These are phyloP conservation scores for Gigaspora rosea DNA, from an alignment of 192 early-diverging fungal species.

Conservation along the genomic window DNA sequence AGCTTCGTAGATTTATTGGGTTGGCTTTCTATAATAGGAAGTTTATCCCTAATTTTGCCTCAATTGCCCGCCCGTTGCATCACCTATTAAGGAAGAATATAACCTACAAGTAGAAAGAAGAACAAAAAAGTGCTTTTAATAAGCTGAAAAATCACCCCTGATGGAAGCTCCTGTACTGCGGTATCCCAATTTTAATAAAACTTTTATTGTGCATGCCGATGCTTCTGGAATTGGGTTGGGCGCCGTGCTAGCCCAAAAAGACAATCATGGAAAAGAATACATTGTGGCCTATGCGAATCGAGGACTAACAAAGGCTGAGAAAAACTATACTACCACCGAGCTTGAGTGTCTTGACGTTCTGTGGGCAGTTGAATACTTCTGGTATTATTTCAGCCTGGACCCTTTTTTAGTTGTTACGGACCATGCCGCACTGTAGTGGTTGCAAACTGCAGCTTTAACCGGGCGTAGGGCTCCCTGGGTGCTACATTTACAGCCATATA, in stretches of 20 bases:
- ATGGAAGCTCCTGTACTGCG: too few relatives aligned
- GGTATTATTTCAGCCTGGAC: conserved; percentile 32
- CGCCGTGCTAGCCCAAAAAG: neutral
- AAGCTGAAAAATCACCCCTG: too few relatives aligned
- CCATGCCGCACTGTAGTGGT: conserved; percentile 33
- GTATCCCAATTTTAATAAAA: too few relatives aligned
- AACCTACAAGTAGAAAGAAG: too few relatives aligned
- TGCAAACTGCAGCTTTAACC: neutral
- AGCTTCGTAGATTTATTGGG: too few relatives aligned
- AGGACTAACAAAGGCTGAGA: conserved; percentile 15
- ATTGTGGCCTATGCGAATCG: conserved; percentile 19
- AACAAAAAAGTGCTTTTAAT: too few relatives aligned
- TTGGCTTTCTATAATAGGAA: too few relatives aligned
- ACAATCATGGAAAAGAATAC: neutral
- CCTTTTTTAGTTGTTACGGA: conserved; percentile 40
- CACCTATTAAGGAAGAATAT: too few relatives aligned
- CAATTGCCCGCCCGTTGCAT: too few relatives aligned
- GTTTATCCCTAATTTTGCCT: too few relatives aligned
- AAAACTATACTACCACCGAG: conserved; percentile 34
- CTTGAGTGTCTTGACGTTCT: conserved; percentile 40
- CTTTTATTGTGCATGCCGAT: too few relatives aligned
- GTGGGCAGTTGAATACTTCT: conserved; percentile 36
- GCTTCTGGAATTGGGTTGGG: too few relatives aligned
- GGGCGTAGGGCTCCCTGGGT: neutral
- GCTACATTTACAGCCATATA: neutral